These are phyloP conservation scores for Ascochyta rabiei DNA, from an alignment of 2,329 filamentous ascomycete species.

Conservation along the genomic window DNA sequence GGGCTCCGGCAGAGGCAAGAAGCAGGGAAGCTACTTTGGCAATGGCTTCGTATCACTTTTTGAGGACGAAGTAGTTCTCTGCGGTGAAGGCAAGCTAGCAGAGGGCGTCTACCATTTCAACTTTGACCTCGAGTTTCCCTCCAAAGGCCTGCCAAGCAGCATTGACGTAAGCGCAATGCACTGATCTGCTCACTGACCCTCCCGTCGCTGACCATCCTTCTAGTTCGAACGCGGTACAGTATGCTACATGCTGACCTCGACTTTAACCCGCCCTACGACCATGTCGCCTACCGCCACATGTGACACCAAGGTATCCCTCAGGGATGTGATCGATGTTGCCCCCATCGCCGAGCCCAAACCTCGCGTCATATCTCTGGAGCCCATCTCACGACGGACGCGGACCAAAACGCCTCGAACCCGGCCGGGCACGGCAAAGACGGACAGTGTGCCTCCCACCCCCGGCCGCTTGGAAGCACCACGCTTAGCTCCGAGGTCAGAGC, in stretches of 20 bases:
- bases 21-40: slow-evolving; percentile 66
- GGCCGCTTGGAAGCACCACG: slow-evolving; percentile 28
- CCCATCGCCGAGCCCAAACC: slow-evolving; percentile 75
- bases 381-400: slow-evolving; percentile 73
- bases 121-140: slow-evolving; percentile 74
- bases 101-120: slow-evolving; percentile 80
- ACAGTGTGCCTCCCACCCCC: slow-evolving; percentile 22
- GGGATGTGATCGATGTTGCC: slow-evolving; percentile 86
- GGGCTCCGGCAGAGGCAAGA: slow-evolving; percentile 61
- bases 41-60: slow-evolving; percentile 83
- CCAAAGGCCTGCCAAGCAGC: slow-evolving; percentile 79
- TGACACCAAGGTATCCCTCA: slow-evolving; percentile 78
- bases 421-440: slow-evolving; percentile 20
- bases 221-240: slow-evolving; percentile 96
- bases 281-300: slow-evolving; percentile 81
- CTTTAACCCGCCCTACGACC: slow-evolving; percentile 84
- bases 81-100: slow-evolving; percentile 76
- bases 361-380: slow-evolving; percentile 84
- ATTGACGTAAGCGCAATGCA: slow-evolving; percentile 74
- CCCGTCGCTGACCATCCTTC: slow-evolving; percentile 23
- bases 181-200: slow-evolving; percentile 8
- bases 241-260: slow-evolving; percentile 88
- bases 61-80: slow-evolving; percentile 80
- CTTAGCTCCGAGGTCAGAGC: slow-evolving; percentile 29
- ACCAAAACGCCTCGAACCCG: slow-evolving; percentile 57